Base-by-base conservation (phyloP, 768 basidiomycete genomes). In the Suillus placidus region DNA sequence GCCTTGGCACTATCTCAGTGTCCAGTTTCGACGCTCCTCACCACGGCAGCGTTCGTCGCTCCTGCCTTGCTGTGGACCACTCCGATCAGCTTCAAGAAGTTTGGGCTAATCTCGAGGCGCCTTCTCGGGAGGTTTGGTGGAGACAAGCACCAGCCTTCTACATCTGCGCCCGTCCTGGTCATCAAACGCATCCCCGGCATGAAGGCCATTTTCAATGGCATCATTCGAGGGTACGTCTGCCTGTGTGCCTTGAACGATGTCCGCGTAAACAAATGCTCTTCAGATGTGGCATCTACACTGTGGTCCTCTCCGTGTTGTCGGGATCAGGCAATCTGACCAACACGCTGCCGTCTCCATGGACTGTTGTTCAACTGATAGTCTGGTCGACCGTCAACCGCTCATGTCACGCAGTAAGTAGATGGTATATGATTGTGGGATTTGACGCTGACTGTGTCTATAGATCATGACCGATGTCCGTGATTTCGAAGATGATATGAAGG, bases 141-240 rank as follows among this genome's bases (percentile, higher is more conserved):
- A 51, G 14, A 51, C 7, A 16, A 30, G 7, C 49, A 30, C 6
- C 14, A 51, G 14, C 49, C 49, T 51, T 8, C 26, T 30, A 16
- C 49, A 16, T 30, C 49, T 30, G 49, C 14, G 6, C 7, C 14
- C 30, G 3, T 6, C 26, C 26, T 51, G 3, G 49, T 51, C 4
- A 51, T 51, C 2, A 51, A 51, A 30, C 49, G 49, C 23, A 30
- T 51, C 3, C 49, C 49, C 30, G 49, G 49, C 26, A 51, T 51
- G 49, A 51, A 51, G 30, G 49, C 49, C 14, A 51, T 51, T 1
- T 51, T 51, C 16, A 51, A 30, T 16, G 49, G 49, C 7, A 51
- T 51, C 49, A 51, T 51, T 51, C 49, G 49, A 51, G 49, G 49
- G 49, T 51, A 51, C 26, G 49, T 51, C 26, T 30, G 26, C 49